phyloP scores from a whole-genome alignment of 1,139 yeast species.

The Scheffersomyces illinoinensis region DNA sequence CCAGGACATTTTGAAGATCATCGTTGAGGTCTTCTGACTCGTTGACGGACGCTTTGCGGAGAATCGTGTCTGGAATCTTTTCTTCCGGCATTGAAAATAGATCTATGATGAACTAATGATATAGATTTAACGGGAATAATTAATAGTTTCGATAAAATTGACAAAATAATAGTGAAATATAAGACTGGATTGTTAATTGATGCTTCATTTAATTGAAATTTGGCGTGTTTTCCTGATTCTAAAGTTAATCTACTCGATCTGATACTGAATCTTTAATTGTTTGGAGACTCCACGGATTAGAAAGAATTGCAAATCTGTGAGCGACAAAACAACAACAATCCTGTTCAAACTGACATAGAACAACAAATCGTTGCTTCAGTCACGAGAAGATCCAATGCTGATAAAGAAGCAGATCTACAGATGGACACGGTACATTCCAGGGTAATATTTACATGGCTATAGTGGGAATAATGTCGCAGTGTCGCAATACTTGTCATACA shows the following conservation, averaged over 20 bases:
- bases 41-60: background rate
- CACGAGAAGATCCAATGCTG: background rate
- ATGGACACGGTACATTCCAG: background rate
- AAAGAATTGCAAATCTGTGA: background rate
- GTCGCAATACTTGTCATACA: background rate
- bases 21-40: constrained; percentile 30
- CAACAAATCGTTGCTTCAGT: background rate
- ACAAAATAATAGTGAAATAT: too few species aligned
- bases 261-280: too few species aligned
- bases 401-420: background rate
- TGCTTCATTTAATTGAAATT: too few species aligned
- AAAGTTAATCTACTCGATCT: background rate
- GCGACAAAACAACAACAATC: background rate
- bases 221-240: background rate
- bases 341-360: background rate
- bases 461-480: background rate
- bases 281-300: background rate
- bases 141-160: background rate
- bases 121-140: too few species aligned
- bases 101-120: background rate
- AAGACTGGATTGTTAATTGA: background rate
- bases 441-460: background rate
- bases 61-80: constrained; percentile 1
- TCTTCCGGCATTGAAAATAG: constrained; percentile 1
- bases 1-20: constrained; percentile 36